Evolutionary conservation across 495 filamentous ascomycete genomes (phyloP).

Genomic region (Elasticomyces elasticus): DNA sequence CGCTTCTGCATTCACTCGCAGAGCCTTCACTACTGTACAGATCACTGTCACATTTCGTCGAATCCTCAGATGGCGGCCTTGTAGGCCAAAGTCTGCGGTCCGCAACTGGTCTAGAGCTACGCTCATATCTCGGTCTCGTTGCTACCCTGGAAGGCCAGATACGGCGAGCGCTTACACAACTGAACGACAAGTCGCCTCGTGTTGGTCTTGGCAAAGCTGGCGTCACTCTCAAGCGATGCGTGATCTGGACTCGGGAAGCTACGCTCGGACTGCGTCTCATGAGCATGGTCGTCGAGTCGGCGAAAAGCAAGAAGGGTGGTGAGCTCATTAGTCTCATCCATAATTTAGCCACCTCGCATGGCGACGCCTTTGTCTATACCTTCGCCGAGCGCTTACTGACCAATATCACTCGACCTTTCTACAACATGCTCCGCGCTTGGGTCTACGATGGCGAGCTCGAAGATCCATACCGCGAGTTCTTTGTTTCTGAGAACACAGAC

Average conservation of each 20-base stretch:
- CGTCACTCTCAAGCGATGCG: slow-evolving; percentile 92
- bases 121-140: slow-evolving; percentile 85
- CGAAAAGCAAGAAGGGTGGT: slow-evolving; percentile 75
- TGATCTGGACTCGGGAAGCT: slow-evolving; percentile 94
- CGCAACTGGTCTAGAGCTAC: slow-evolving; percentile 72
- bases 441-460: slow-evolving; percentile 97
- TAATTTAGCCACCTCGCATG: slow-evolving; percentile 82
- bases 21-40: slow-evolving; percentile 89
- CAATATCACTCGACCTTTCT: slow-evolving; percentile 93
- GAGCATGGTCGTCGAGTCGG: slow-evolving; percentile 87
- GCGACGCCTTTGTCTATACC: slow-evolving; percentile 84
- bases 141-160: slow-evolving; percentile 94
- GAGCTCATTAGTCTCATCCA: slow-evolving; percentile 93
- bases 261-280: slow-evolving; percentile 93
- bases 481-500: slow-evolving; percentile 69
- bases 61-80: slow-evolving; percentile 58
- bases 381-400: slow-evolving; percentile 87
- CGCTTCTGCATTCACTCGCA: slow-evolving; percentile 77
- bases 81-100: slow-evolving; percentile 91
- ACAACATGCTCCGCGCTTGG: slow-evolving; percentile 92
- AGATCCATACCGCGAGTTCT: slow-evolving; percentile 93
- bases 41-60: slow-evolving; percentile 66
- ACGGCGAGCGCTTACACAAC: slow-evolving; percentile 59
- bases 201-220: slow-evolving; percentile 70
- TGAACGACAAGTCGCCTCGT: slow-evolving; percentile 53